Percentiles rank a stretch among this genome's conserved stretches.
These are phyloP conservation scores for Monascus purpureus DNA, from an alignment of 495 filamentous ascomycete genomes.

Conservation along the genomic window DNA sequence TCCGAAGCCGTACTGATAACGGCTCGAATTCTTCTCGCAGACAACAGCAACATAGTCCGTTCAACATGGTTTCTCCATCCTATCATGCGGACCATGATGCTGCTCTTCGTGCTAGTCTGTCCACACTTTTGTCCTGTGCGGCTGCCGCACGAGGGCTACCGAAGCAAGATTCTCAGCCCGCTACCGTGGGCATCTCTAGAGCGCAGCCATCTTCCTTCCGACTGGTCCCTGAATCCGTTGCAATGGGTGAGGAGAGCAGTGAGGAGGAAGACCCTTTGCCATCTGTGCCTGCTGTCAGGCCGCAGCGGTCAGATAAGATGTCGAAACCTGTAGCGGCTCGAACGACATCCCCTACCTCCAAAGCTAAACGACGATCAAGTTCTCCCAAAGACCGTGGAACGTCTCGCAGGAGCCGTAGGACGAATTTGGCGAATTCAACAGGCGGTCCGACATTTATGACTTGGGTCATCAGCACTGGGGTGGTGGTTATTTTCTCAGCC, in stretches of 20 bases:
- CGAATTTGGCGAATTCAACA: conserved; percentile 14
- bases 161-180: conserved; percentile 39
- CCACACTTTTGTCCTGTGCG: conserved; percentile 86
- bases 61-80: conserved; percentile 56
- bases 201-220: conserved; percentile 25
- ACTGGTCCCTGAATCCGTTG: conserved; percentile 67
- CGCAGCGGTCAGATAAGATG: conserved; percentile 9
- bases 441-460: conserved; percentile 63
- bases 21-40: conserved; percentile 16
- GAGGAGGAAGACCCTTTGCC: conserved; percentile 10
- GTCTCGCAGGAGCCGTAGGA: conserved; percentile 41
- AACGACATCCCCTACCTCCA: conserved; percentile 10
- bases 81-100: conserved; percentile 83
- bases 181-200: conserved; percentile 10
- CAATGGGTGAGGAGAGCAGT: conserved; percentile 37
- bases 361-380: conserved; percentile 34
- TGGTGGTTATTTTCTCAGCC: conserved; percentile 80
- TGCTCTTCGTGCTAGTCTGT: conserved; percentile 79
- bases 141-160: conserved; percentile 73
- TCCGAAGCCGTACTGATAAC: conserved; percentile 23
- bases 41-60: conserved; percentile 33
- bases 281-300: conserved; percentile 9
- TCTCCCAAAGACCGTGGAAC: conserved; percentile 39
- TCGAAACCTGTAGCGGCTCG: conserved; percentile 12
- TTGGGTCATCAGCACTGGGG: conserved; percentile 83